Conservation (phyloP, 345 rosid genomes). For the Moricandia moricandioides region DNA sequence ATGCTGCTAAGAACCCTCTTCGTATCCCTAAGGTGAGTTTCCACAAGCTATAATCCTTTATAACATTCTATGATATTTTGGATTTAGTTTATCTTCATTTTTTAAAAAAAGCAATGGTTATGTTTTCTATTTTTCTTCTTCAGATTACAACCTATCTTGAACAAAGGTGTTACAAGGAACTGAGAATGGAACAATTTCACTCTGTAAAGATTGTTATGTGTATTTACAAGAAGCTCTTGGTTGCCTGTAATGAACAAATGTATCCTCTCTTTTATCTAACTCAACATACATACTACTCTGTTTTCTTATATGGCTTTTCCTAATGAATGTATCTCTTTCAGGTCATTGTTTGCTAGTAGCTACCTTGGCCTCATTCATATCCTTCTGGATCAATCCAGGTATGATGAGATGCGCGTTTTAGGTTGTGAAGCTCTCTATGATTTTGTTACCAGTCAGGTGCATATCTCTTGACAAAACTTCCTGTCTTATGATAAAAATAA, state of each 20-base stretch:
- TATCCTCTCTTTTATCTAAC: conserved; percentile 6
- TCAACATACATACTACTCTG: neutral
- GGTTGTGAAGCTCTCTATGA: conserved; percentile 69
- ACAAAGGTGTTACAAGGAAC: conserved; percentile 74
- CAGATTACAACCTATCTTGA: conserved; percentile 75
- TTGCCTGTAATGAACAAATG: conserved; percentile 70
- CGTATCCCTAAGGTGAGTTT: conserved; percentile 57
- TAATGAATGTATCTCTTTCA: conserved; percentile 25
- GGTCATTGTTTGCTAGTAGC: conserved; percentile 80
- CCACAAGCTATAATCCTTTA: neutral
- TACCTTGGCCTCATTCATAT: conserved; percentile 64
- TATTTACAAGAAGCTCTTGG: conserved; percentile 64
- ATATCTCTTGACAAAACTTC: conserved; percentile 21
- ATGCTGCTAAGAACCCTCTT: conserved; percentile 67
- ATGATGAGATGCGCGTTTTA: conserved; percentile 52
- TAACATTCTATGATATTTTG: neutral
- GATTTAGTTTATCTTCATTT: neutral
- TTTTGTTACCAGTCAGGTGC: conserved; percentile 71
- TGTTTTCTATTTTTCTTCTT: conserved; percentile 14
- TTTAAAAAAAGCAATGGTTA: neutral
- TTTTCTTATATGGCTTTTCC: neutral
- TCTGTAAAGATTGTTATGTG: conserved; percentile 57
- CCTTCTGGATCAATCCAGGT: conserved; percentile 61
- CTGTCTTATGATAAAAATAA: neutral
- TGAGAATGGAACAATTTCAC: conserved; percentile 63